phyloP scores from a whole-genome alignment of 306 rosid genomes.

The Fragaria iinumae region DNA sequence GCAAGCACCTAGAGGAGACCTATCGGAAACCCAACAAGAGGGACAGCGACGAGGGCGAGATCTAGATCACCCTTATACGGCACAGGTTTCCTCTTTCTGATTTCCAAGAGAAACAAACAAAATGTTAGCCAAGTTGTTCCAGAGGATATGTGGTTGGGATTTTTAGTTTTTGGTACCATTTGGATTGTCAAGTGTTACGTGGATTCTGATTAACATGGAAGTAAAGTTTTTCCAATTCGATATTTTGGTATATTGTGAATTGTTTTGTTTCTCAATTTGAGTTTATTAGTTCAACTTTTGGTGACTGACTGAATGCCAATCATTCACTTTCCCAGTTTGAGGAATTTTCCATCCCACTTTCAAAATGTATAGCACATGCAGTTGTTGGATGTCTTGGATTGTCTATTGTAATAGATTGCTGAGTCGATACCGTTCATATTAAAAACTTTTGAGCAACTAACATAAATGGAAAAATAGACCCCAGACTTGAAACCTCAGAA shows the following conservation, averaged over 20 bases:
- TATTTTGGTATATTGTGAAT: constrained; percentile 2
- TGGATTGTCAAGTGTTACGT: not conserved
- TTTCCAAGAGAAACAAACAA: not conserved
- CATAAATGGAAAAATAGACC: not conserved
- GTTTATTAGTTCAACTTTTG: not conserved
- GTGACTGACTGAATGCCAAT: not conserved
- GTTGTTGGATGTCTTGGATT: not conserved
- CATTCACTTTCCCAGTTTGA: not conserved
- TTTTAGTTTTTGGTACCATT: not conserved
- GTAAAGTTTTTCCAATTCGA: not conserved
- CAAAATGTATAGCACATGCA: not conserved
- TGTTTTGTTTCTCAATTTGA: not conserved
- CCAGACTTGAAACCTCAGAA: not conserved
- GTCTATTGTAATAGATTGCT: not conserved
- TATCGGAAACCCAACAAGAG: constrained; percentile 51
- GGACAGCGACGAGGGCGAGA: constrained; percentile 22
- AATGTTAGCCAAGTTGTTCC: not conserved
- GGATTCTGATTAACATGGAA: not conserved
- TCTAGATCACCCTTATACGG: not conserved
- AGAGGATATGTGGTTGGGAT: not conserved
- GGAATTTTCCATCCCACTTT: not conserved
- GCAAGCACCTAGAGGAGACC: constrained; percentile 40
- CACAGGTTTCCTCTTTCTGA: not conserved
- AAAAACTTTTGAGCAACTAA: not conserved
- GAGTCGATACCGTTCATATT: not conserved